These are phyloP conservation scores for Tetrapisispora phaffii DNA, from an alignment of 805 yeast species.

Conservation along the genomic window DNA sequence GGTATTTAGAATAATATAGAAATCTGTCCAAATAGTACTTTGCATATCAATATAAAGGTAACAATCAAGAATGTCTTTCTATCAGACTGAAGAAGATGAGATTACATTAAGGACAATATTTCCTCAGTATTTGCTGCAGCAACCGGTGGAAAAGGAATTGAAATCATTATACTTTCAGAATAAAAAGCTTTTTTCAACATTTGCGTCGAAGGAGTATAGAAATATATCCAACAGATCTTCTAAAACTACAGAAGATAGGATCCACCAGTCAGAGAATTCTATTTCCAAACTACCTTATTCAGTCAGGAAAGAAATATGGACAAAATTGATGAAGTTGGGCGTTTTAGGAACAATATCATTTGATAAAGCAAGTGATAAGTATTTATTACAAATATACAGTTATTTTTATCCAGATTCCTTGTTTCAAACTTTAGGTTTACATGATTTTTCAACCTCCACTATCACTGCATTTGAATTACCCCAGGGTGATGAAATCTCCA, in stretches of 20 bases:
- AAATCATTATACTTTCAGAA: slow-evolving; percentile 20
- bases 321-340: slow-evolving; percentile 22
- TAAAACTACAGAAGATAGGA: not conserved
- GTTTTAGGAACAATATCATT: slow-evolving; percentile 28
- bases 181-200: slow-evolving; percentile 19
- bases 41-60: no score
- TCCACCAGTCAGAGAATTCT: not conserved
- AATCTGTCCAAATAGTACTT: no score
- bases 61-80: not conserved
- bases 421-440: not conserved
- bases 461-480: not conserved
- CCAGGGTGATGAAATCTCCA: not conserved
- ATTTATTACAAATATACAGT: slow-evolving; percentile 24
- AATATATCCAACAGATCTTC: not conserved
- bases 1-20: no score
- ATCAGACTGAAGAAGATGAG: slow-evolving; percentile 17
- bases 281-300: not conserved
- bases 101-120: slow-evolving; percentile 20
- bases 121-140: slow-evolving; percentile 26
- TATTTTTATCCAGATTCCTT: slow-evolving; percentile 21
- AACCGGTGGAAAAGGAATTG: slow-evolving; percentile 25
- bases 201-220: not conserved
- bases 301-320: slow-evolving; percentile 25
- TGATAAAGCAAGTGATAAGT: slow-evolving; percentile 23
- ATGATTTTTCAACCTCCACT: not conserved